Evolutionary conservation across 1,284 basidiomycete genomes (phyloP), one percentile per base, ranked within the genome.

Genomic region (Fistulinella staudtii): DNA sequence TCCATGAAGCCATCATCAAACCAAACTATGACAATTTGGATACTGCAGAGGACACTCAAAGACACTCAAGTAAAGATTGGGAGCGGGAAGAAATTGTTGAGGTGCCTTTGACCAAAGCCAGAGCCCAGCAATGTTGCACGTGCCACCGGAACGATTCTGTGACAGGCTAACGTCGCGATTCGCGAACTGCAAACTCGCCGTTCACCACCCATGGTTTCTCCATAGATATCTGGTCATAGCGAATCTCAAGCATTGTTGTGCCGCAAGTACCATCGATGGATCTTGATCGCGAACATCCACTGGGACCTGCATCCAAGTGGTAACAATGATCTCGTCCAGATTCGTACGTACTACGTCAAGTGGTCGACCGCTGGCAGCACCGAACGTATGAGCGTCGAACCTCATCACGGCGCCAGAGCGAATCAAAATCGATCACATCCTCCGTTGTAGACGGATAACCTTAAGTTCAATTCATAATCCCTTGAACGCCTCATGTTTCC

Each of bases 1-100:
- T 41, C 75, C 75, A 77, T 54, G 60, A 49, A 29, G 70, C 44
- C 30, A 49, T 39, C 53, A 47, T 47, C 17, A 34, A 28, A 41
- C 34, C 20, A 18, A 46, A 35, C 14, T 18, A 8, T 17, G 41
- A 20, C 25, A 15, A 37, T 24, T 41, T 39, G 38, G 15, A n/a
- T n/a, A n/a, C n/a, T n/a, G n/a, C n/a, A 34, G 11, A 22, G 28
- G 27, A 37, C 29, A 6, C 13, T 36, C 15, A 38, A 50, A 28
- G 28, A 27, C 25, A 15, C n/a, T n/a, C n/a, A n/a, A n/a, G n/a
- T n/a, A n/a, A n/a, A n/a, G n/a, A n/a, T 28, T 9, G 30, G 34
- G n/a, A 15, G 35, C 10, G n/a, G n/a, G n/a, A n/a, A n/a, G n/a
- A n/a, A n/a, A n/a, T n/a, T n/a, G n/a, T n/a, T n/a, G n/a, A 31